A percentile compares a stretch with the other conserved stretches of the same genome.
Evolutionary conservation across 345 rosid genomes (phyloP).

Genomic region (Linum usitatissimum): DNA sequence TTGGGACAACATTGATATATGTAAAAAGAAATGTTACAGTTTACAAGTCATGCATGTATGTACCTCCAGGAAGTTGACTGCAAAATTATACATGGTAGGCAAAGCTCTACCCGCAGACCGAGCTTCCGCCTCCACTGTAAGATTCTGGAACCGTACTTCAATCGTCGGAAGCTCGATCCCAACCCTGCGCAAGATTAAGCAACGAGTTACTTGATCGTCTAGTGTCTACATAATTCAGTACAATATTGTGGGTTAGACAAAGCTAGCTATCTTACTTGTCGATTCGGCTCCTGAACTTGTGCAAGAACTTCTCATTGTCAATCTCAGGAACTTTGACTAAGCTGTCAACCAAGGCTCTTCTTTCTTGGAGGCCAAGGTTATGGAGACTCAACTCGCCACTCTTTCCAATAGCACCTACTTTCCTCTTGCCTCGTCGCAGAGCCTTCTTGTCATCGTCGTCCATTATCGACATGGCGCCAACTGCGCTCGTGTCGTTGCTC

Average conservation of each 20-base stretch:
- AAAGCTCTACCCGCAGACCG: background rate
- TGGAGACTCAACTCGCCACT: background rate
- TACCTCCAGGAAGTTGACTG: background rate
- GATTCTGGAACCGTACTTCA: constrained; percentile 2
- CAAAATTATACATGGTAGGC: background rate
- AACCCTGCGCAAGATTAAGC: background rate
- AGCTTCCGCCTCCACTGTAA: background rate
- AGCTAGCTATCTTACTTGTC: background rate
- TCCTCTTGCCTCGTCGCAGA: background rate
- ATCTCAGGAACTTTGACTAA: background rate
- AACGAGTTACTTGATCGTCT: background rate
- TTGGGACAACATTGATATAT: background rate
- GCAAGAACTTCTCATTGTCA: constrained; percentile 8
- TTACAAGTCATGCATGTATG: background rate
- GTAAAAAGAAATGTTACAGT: no score
- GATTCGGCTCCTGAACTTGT: background rate
- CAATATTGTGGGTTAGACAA: background rate
- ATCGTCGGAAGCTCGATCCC: constrained; percentile 1
- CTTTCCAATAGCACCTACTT: background rate
- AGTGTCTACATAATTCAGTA: background rate
- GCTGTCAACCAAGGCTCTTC: background rate
- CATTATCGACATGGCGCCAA: background rate
- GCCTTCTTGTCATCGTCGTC: constrained; percentile 6
- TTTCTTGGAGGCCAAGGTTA: background rate
- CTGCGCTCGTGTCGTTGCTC: background rate